A percentile compares a stretch with the other conserved stretches of the same genome.
phyloP scores from a whole-genome alignment of 352 stramenopile species.

The Phytophthora sp. region DNA sequence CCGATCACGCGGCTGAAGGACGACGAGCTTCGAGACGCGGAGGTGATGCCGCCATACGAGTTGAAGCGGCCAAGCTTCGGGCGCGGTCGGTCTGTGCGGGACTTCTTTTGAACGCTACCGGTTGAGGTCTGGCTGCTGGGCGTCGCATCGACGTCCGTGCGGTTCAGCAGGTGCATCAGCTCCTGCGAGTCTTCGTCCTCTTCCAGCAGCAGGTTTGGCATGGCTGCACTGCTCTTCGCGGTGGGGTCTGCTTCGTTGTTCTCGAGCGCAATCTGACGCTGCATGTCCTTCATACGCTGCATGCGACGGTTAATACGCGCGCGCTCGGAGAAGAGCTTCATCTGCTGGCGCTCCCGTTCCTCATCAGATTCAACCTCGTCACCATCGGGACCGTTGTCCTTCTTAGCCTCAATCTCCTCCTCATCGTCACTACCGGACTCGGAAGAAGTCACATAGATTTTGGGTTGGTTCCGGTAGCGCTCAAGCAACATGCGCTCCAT shows the following conservation, averaged over 20 bases:
- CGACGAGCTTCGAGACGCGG: slow-evolving; percentile 46
- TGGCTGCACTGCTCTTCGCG: slow-evolving; percentile 17
- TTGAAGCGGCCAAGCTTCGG: slow-evolving; percentile 60
- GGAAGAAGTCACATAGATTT: slow-evolving; percentile 90
- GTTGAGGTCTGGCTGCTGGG: slow-evolving; percentile 8
- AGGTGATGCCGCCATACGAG: slow-evolving; percentile 56
- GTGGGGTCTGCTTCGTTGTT: slow-evolving; percentile 39
- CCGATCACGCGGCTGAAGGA: slow-evolving; percentile 74
- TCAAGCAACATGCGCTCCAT: slow-evolving; percentile 84
- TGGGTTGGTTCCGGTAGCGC: slow-evolving; percentile 74
- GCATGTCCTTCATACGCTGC: slow-evolving; percentile 85
- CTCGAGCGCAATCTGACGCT: slow-evolving; percentile 64
- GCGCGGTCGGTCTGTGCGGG: slow-evolving; percentile 15
- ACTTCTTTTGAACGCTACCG: slow-evolving; percentile 1
- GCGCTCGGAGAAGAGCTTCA: slow-evolving; percentile 86
- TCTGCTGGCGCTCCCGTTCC: slow-evolving; percentile 82
- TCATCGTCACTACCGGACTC: slow-evolving; percentile 76
- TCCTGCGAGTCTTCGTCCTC: slow-evolving; percentile 85
- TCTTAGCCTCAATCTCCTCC: slow-evolving; percentile 29
- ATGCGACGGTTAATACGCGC: slow-evolving; percentile 86
- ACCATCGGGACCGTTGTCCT: slow-evolving; percentile 35
- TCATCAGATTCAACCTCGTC: slow-evolving; percentile 78
- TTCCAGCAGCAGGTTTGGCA: slow-evolving; percentile 72
- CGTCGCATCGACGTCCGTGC: slow-evolving; percentile 47
- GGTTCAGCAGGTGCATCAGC: slow-evolving; percentile 66